Evolutionary conservation across 805 yeast genomes (phyloP).

Genomic region (Candida nemodendra): DNA sequence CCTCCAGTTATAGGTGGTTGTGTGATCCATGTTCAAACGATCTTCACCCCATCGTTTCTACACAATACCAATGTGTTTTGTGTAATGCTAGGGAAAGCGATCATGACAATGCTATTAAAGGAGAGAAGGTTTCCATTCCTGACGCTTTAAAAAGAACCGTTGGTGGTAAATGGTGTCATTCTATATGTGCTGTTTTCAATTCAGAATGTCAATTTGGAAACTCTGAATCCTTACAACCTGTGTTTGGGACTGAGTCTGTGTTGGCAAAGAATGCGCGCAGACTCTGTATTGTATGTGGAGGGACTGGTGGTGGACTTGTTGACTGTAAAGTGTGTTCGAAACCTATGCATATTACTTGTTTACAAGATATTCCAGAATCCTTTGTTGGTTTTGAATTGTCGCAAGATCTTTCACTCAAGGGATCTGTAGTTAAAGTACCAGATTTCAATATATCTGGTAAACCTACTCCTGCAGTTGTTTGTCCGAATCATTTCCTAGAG

Average conservation of each 20-base stretch:
- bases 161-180: conserved; percentile 76
- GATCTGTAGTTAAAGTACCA: conserved; percentile 17
- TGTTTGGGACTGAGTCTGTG: conserved; percentile 36
- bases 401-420: conserved; percentile 22
- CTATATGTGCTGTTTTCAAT: conserved; percentile 63
- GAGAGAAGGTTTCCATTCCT: conserved; percentile 42
- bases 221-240: conserved; percentile 44
- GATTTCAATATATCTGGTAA: conserved; percentile 35
- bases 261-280: conserved; percentile 32
- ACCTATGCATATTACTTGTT: conserved; percentile 56
- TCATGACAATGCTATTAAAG: conserved; percentile 43
- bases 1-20: conserved; percentile 53
- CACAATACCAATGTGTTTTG: conserved; percentile 61
- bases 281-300: conserved; percentile 46
- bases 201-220: conserved; percentile 45
- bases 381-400: conserved; percentile 53
- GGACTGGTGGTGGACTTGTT: conserved; percentile 49
- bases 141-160: conserved; percentile 70
- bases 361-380: conserved; percentile 45
- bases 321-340: conserved; percentile 46
- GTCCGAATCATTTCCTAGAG: conserved; percentile 37
- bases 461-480: conserved; percentile 43
- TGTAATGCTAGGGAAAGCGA: conserved; percentile 57
- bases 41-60: conserved; percentile 54
- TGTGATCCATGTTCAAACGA: conserved; percentile 82